Evolutionary conservation across 257 asterid genomes (phyloP).

Genomic region (Lycium barbarum): DNA sequence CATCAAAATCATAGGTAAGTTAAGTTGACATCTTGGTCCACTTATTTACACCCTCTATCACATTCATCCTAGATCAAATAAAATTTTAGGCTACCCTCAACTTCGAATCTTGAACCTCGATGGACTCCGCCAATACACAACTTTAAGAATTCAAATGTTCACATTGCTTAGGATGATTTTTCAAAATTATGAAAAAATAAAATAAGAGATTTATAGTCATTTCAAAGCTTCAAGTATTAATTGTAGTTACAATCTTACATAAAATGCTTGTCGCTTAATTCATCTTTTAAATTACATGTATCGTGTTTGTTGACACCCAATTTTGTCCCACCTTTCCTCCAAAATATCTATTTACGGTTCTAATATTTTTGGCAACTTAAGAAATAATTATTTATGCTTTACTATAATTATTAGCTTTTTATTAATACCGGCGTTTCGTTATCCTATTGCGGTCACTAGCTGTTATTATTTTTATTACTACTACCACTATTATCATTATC

Average conservation of each 20-base stretch:
- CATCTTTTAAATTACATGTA: too few relatives aligned
- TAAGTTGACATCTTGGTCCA: neutral
- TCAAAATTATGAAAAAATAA: neutral
- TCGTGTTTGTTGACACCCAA: too few relatives aligned
- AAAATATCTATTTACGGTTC: too few relatives aligned
- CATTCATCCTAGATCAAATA: neutral
- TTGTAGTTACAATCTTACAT: neutral
- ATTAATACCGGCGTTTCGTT: too few relatives aligned
- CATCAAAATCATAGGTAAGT: neutral
- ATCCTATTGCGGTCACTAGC: too few relatives aligned
- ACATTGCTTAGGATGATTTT: neutral
- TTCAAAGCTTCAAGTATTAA: neutral
- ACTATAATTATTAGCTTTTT: too few relatives aligned
- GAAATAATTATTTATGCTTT: too few relatives aligned
- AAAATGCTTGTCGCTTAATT: neutral
- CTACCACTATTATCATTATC: too few relatives aligned
- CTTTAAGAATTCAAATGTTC: neutral
- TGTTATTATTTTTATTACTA: too few relatives aligned
- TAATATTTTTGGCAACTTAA: too few relatives aligned
- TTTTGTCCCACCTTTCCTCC: too few relatives aligned
- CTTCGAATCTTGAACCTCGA: neutral
- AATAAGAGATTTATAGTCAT: neutral
- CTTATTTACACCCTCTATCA: neutral
- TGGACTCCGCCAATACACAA: neutral
- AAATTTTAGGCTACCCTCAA: too few relatives aligned